Evolutionary conservation across 2,329 filamentous ascomycete species (phyloP), one percentile per base, ranked within the genome.

Genomic region (Nemania serpens): DNA sequence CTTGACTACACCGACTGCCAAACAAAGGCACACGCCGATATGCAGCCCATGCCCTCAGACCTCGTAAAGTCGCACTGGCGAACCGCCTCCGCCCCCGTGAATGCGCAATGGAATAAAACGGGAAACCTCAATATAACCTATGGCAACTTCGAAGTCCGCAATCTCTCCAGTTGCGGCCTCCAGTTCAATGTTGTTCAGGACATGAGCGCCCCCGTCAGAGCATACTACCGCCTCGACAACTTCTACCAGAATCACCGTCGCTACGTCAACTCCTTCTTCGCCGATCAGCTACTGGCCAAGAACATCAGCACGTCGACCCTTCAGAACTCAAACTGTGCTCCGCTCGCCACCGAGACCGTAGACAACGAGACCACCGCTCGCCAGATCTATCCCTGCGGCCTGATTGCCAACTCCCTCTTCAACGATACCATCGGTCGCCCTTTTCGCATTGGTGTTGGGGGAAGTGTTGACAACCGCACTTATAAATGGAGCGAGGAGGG

Each of bases 171-270:
- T 77, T 99, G 95, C 82, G 84, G 84, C 34, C 77, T 99, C 58
- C 82, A 86, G 63, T 97, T 98, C 77, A 81, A 84, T 37, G 87
- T 97, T 9, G 91, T 92, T 1, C 88, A 94, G 70, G 80, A 87
- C 60, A 88, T 99, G 76, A 82, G 84, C 2, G 86, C 93, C 1
- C 93, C 94, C 0, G 91, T 99, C 11, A 85, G 94, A 63, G 87
- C 98, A 76, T 99, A 97, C 81, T 99, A 99, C 77, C 90, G 90
- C 68, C 87, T 99, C 65, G 94, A 92, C 59, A 97, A 98, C 78
- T 99, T 99, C 79, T 98, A 98, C 80, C 95, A 99, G 77, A 99
- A 99, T 75, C 95, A 99, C 75, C 90, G 95, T 67, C 89, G 94
- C 76, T 99, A 99, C 69, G 95, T 97, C 62, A 91, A 92, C 73